Evolutionary conservation across 73 alveolate genomes (phyloP), one percentile per base, ranked within the genome.

Genomic region (Loxodes magnus): DNA sequence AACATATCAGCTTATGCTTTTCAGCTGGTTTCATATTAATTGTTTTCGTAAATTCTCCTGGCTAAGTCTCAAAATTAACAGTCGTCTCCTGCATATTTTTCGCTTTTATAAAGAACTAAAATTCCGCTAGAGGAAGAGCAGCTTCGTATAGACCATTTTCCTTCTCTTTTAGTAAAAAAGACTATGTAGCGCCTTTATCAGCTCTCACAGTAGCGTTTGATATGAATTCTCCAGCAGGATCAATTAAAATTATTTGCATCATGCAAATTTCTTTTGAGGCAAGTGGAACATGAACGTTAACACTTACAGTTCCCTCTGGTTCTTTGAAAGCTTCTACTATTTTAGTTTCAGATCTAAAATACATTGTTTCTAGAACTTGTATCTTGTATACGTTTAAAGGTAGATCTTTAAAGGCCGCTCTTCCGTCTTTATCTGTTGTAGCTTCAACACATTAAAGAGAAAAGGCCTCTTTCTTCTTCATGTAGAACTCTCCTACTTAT

Each of bases 371-470:
- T 1, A 17, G 36, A 3, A 51, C 66, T 28, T 61, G 67, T 10
- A 61, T 27, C 34, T 61, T 56, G 22, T 51, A 61, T 14, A 61
- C 59, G 1, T 43, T 56, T 4, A 27, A 19, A 27, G 75, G 64
- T 35, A 61, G 23, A 6, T 22, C 43, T 0, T 19, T 48, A 21
- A 61, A 61, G 5, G 25, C 1, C 14, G 46, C 42, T 20, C 28
- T 4, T 4, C 67, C 67, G 3, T 51, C 51, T 5, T 35, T 12
- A 39, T 61, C 67, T 15, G 57, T 54, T 2, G 20, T 24, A 10
- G 23, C 10, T 46, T 46, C 59, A 2, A 43, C n/a, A n/a, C n/a
- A n/a, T n/a, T n/a, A n/a, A n/a, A n/a, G n/a, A n/a, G n/a, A n/a
- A n/a, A n/a, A n/a, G n/a, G n/a, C n/a, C n/a, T n/a, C n/a, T n/a